Evolutionary conservation across 805 yeast species (phyloP).

Genomic region (Ascoidea asiatica): DNA sequence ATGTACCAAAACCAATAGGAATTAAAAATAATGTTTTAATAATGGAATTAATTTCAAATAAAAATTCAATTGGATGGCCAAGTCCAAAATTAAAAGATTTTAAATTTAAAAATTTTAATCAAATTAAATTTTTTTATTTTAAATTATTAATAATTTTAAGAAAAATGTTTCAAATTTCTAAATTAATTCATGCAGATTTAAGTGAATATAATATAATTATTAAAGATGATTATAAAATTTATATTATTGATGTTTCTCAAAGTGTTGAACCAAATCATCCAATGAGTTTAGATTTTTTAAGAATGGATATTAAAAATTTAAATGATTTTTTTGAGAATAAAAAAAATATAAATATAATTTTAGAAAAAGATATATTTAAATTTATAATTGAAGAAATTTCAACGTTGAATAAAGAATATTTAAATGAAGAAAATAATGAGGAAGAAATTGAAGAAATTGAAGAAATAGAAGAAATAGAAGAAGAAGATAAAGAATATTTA

Average conservation of each 20-base stretch:
- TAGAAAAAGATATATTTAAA: constrained; percentile 72
- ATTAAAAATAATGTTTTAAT: constrained; percentile 81
- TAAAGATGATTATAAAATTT: constrained; percentile 56
- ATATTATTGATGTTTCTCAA: constrained; percentile 93
- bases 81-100: constrained; percentile 86
- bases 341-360: constrained; percentile 61
- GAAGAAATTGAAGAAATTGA: constrained; percentile 24
- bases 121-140: constrained; percentile 53
- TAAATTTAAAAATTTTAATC: constrained; percentile 52
- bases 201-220: constrained; percentile 89
- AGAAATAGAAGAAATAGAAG: constrained; percentile 18
- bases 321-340: constrained; percentile 71
- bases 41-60: constrained; percentile 78
- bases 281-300: constrained; percentile 81
- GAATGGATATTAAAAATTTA: constrained; percentile 96
- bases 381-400: constrained; percentile 44
- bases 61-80: constrained; percentile 65
- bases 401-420: constrained; percentile 24
- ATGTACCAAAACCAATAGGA: constrained; percentile 89
- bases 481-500: constrained; percentile 13
- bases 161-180: constrained; percentile 74
- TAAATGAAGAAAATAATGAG: constrained; percentile 17
- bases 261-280: constrained; percentile 98
- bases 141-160: constrained; percentile 79
- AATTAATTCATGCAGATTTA: constrained; percentile 91